These are phyloP conservation scores for Raphanus raphanistrum DNA, from an alignment of 345 rosid genomes.

Conservation along the genomic window DNA sequence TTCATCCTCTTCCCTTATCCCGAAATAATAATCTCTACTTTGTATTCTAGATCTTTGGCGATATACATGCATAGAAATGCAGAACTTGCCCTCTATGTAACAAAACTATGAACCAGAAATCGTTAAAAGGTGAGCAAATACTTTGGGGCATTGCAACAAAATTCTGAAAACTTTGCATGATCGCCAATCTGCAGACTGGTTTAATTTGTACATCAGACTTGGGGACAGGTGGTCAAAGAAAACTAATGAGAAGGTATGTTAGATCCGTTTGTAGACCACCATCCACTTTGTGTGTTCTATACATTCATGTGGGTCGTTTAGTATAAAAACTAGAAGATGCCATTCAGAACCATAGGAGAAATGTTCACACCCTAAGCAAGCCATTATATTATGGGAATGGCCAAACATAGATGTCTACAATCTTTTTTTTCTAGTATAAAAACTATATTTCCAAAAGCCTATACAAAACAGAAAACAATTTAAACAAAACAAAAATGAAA, in stretches of 20 bases:
- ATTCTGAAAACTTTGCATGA: background rate
- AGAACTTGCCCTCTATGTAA: background rate
- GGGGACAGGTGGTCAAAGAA: background rate
- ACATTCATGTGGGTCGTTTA: background rate
- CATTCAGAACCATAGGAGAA: background rate
- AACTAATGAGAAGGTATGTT: background rate
- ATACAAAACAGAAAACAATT: background rate
- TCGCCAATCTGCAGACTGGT: background rate
- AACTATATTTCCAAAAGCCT: background rate
- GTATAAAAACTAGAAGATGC: too few species aligned
- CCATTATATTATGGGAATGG: background rate
- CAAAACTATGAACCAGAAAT: background rate
- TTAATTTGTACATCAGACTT: background rate
- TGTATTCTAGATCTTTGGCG: background rate
- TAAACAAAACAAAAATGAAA: background rate
- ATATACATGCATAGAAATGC: background rate
- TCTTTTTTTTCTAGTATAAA: background rate
- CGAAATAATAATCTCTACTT: conserved; percentile 16
- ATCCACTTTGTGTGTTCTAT: background rate
- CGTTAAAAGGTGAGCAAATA: background rate
- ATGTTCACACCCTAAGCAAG: background rate
- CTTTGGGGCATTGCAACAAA: background rate
- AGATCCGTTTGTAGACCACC: background rate
- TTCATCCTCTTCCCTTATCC: conserved; percentile 6
- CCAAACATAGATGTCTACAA: background rate